phyloP scores from a whole-genome alignment of 129 eudicot species.

The Ambrosia trifida region DNA sequence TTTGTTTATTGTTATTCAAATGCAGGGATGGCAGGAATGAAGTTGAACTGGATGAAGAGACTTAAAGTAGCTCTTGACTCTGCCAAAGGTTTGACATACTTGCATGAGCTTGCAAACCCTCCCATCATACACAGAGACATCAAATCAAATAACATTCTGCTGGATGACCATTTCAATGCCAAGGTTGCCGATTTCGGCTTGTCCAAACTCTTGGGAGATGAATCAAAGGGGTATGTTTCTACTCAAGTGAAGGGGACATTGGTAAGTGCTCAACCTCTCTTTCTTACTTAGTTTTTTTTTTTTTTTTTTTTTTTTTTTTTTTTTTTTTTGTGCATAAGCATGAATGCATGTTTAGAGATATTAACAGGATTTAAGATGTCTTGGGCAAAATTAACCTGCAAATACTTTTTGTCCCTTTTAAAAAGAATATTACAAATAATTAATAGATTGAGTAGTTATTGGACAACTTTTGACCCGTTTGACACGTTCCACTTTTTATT shows the following conservation, averaged over 20 bases:
- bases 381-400: no score
- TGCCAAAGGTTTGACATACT: constrained; percentile 69
- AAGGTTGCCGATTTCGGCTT: constrained; percentile 94
- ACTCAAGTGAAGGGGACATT: constrained; percentile 96
- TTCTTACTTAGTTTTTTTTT: not conserved
- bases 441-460: not conserved
- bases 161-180: constrained; percentile 64
- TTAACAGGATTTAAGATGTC: not conserved
- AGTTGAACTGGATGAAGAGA: constrained; percentile 64
- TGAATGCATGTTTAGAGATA: not conserved
- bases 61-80: constrained; percentile 66
- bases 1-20: not conserved
- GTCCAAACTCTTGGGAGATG: constrained; percentile 70
- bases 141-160: constrained; percentile 72
- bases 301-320: no score
- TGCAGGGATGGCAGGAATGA: constrained; percentile 60
- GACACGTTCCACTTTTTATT: not conserved
- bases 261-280: constrained; percentile 41
- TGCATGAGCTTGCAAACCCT: constrained; percentile 94
- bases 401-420: no score
- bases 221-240: constrained; percentile 62
- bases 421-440: no score
- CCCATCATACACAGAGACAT: constrained; percentile 89
- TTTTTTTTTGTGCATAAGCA: not conserved
- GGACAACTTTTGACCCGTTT: not conserved